phyloP scores from a whole-genome alignment of 2,329 filamentous ascomycete species.

The Ophiostoma sp. region DNA sequence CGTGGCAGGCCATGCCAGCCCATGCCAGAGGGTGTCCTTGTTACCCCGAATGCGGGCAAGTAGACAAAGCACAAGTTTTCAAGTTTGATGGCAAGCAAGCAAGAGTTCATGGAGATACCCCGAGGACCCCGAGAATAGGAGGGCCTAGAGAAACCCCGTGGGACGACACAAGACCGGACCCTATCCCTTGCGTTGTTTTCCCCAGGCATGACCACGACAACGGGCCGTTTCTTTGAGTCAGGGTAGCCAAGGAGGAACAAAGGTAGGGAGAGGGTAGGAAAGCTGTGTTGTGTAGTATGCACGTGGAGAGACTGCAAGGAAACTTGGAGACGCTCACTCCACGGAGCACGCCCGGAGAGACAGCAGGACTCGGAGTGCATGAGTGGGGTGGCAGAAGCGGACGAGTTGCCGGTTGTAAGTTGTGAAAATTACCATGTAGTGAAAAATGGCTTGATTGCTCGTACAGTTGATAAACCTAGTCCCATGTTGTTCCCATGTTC shows the following conservation, averaged over 20 bases:
- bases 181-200: neutral
- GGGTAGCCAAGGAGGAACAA: neutral
- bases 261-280: neutral
- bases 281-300: neutral
- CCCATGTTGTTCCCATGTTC: no score
- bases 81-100: neutral
- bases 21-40: neutral
- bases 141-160: neutral
- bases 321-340: neutral
- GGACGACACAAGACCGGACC: conserved; percentile 1
- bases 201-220: conserved; percentile 9
- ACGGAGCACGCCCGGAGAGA: neutral
- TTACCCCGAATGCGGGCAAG: conserved; percentile 5
- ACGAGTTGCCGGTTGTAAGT: neutral
- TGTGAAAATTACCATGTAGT: neutral
- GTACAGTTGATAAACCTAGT: neutral
- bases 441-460: neutral
- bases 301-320: neutral
- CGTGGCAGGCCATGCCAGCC: neutral
- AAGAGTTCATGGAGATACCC: neutral
- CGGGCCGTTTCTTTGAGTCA: conserved; percentile 2
- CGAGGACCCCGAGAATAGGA: neutral
- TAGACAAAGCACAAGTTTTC: neutral
- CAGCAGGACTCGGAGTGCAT: neutral
- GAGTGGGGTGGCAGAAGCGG: neutral